Evolutionary conservation across 2,329 filamentous ascomycete genomes (phyloP).

Genomic region (Fusarium devonianum): DNA sequence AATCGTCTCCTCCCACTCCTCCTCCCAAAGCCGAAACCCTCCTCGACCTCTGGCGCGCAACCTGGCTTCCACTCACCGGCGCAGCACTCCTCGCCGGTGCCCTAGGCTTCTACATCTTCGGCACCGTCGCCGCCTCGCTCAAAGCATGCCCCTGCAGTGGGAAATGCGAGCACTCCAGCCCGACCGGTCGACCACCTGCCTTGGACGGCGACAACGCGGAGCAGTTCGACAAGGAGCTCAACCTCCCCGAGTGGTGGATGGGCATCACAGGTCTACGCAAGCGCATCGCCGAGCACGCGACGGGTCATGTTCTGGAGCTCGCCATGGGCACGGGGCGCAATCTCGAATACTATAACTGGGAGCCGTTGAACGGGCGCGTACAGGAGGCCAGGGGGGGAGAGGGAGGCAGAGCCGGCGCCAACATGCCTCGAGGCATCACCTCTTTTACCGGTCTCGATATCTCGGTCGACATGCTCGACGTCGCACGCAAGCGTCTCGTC

Average conservation of each 20-base stretch:
- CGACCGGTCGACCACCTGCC: slow-evolving; percentile 58
- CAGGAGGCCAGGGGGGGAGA: slow-evolving; percentile 22
- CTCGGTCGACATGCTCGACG: slow-evolving; percentile 65
- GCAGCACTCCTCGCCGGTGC: slow-evolving; percentile 54
- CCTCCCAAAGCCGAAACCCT: slow-evolving; percentile 45
- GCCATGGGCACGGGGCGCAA: slow-evolving; percentile 70
- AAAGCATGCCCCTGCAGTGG: slow-evolving; percentile 36
- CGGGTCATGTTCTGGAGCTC: slow-evolving; percentile 67
- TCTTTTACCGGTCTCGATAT: slow-evolving; percentile 71
- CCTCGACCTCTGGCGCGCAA: slow-evolving; percentile 48
- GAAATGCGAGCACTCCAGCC: slow-evolving; percentile 47
- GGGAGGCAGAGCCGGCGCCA: slow-evolving; percentile 5
- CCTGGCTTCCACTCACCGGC: slow-evolving; percentile 55
- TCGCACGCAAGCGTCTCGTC: slow-evolving; percentile 62
- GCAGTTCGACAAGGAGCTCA: slow-evolving; percentile 65
- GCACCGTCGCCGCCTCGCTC: slow-evolving; percentile 48
- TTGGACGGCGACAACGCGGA: slow-evolving; percentile 57
- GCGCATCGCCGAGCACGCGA: slow-evolving; percentile 55
- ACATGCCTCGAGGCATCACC: slow-evolving; percentile 46
- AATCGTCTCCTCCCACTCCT: slow-evolving; percentile 22
- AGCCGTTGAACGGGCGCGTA: slow-evolving; percentile 44
- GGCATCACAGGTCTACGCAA: slow-evolving; percentile 61
- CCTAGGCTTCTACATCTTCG: slow-evolving; percentile 57
- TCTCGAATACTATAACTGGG: slow-evolving; percentile 66
- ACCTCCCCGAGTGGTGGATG: slow-evolving; percentile 64